Evolutionary conservation across 2,329 filamentous ascomycete species (phyloP).

Genomic region (Eutypa lata): DNA sequence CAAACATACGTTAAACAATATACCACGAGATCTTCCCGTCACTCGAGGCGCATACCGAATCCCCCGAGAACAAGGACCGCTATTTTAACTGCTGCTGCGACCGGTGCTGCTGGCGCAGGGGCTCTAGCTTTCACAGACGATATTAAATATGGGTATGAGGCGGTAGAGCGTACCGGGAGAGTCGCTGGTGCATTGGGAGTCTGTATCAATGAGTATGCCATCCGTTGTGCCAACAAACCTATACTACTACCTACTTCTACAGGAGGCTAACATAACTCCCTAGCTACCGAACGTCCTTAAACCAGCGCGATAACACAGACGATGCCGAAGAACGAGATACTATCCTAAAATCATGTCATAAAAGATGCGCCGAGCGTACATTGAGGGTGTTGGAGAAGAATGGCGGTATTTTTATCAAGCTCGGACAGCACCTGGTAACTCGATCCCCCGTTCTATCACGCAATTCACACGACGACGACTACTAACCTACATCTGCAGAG

Average conservation of each 20-base stretch:
- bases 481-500: conserved; percentile 47
- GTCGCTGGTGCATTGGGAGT: conserved; percentile 72
- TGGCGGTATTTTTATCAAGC: conserved; percentile 96
- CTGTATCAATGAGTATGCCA: conserved; percentile 80
- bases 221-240: not conserved
- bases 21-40: conserved; percentile 17
- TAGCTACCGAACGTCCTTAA: conserved; percentile 86
- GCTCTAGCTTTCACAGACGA: conserved; percentile 61
- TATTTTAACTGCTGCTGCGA: conserved; percentile 48
- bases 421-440: conserved; percentile 82
- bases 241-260: not conserved
- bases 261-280: conserved; percentile 4
- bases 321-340: conserved; percentile 63
- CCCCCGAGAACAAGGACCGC: conserved; percentile 18
- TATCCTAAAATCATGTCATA: conserved; percentile 80
- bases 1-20: conserved; percentile 20
- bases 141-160: conserved; percentile 72
- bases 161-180: conserved; percentile 72
- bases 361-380: conserved; percentile 86
- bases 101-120: conserved; percentile 46
- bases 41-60: conserved; percentile 18
- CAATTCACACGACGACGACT: too few relatives aligned
- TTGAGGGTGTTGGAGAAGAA: conserved; percentile 88
- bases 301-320: conserved; percentile 58
- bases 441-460: not conserved